A percentile compares a stretch with the other conserved stretches of the same genome.
Conservation (phyloP, 176 grass and related monocot species). For the Phyllostachys edulis region DNA sequence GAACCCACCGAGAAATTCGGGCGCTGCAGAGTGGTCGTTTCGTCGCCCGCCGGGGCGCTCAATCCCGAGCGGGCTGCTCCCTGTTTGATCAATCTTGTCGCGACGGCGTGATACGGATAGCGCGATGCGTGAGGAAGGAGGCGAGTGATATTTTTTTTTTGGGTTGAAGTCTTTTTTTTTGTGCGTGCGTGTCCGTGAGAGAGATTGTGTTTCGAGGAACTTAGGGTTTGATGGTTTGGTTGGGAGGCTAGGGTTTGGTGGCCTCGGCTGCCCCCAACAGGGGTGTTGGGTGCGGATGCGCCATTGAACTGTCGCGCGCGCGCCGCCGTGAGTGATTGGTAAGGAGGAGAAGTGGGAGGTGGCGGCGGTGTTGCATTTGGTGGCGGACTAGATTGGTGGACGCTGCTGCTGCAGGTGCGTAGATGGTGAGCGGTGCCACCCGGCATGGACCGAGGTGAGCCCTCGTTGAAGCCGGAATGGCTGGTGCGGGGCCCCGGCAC, state of each 20-base stretch:
- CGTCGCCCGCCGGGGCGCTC: slow-evolving; percentile 5
- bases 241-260: slow-evolving; percentile 23
- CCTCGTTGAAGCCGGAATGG: slow-evolving; percentile 67
- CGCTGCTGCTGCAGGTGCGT: not conserved
- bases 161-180: not conserved
- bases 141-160: not conserved
- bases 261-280: not conserved
- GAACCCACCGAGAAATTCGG: not conserved
- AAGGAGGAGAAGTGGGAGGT: not conserved
- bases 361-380: slow-evolving; percentile 12
- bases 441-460: slow-evolving; percentile 63
- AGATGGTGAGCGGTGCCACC: slow-evolving; percentile 32
- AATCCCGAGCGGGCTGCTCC: not conserved
- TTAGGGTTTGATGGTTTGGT: slow-evolving; percentile 24
- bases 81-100: not conserved
- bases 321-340: not conserved
- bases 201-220: not conserved
- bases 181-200: not conserved
- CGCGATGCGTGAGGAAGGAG: not conserved
- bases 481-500: slow-evolving; percentile 30
- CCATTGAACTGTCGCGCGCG: not conserved
- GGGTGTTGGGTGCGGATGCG: not conserved
- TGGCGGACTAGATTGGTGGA: slow-evolving; percentile 40
- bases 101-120: not conserved
- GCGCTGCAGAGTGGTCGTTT: not conserved